Conservation (phyloP, 2,329 filamentous ascomycete genomes). For the Pyrenochaeta sp. region DNA sequence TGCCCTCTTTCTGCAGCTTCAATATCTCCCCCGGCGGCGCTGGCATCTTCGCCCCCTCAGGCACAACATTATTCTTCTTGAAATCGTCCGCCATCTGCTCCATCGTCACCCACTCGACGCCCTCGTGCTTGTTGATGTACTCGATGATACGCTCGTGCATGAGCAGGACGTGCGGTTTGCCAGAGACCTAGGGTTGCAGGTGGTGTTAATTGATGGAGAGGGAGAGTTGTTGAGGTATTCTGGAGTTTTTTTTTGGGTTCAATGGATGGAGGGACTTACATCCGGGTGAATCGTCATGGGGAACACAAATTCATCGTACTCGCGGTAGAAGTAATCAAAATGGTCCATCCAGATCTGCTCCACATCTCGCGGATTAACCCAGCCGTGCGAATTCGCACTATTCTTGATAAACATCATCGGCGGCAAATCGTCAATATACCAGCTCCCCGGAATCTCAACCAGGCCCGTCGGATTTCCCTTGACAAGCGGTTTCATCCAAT, state of each 20-base stretch:
- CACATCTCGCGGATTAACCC: constrained; percentile 63
- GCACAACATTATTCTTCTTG: constrained; percentile 68
- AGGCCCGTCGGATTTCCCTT: constrained; percentile 67
- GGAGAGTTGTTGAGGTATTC: no score
- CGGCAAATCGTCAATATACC: constrained; percentile 67
- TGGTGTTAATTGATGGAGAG: no score
- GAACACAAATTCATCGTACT: constrained; percentile 79
- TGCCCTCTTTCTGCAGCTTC: constrained; percentile 49
- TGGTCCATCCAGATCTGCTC: constrained; percentile 72
- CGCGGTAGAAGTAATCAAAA: constrained; percentile 77
- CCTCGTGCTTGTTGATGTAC: constrained; percentile 69
- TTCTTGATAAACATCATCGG: constrained; percentile 78
- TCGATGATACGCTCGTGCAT: constrained; percentile 78
- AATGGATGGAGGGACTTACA: no score
- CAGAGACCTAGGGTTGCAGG: no score
- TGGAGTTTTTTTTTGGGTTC: no score
- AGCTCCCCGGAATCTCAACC: constrained; percentile 71
- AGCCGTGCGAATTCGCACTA: constrained; percentile 70
- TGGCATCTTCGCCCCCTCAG: constrained; percentile 68
- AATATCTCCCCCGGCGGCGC: constrained; percentile 62
- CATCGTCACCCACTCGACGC: constrained; percentile 73
- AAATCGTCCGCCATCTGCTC: constrained; percentile 77
- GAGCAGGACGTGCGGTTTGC: constrained; percentile 73
- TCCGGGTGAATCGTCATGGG: constrained; percentile 81
- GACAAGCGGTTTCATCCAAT: constrained; percentile 72